Evolutionary conservation across 192 early-diverging fungal genomes (phyloP), one percentile per base, ranked within the genome.

Genomic region (Oehlia diaphana): DNA sequence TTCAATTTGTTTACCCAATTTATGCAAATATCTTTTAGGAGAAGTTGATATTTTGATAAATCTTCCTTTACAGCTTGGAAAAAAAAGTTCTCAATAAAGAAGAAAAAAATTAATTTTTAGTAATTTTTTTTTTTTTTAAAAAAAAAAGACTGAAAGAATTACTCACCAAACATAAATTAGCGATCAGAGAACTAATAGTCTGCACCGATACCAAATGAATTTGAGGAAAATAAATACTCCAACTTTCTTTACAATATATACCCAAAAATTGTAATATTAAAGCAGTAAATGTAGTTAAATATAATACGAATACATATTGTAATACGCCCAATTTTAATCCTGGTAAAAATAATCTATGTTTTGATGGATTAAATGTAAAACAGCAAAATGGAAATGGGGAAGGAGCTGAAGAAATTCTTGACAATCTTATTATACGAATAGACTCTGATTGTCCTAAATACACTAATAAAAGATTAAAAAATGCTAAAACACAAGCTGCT

Each of bases 391-490:
- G 64, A 58, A 58, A 19, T 21, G 53, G 53, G 19, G 53, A 14
- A 1, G 53, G 16, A 21, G 53, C 21, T 23, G 64, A 31, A 28
- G 64, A 14, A 9, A 65, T 26, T 26, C 28, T 65, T 28, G 23
- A 28, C 2, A 31, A 28, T 65, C 4, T 31, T 65, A 65, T 65
- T 65, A 26, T 65, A 28, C 64, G n/a, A 9, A 28, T 28, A 31
- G 13, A 10, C 3, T 31, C 64, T 0, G n/a, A 23, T 28, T 9
- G 10, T 28, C 64, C 64, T 31, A 65, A 65, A 65, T 65, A 65
- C 19, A 31, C 64, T 13, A 65, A 65, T 65, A 65, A 65, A 28
- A 65, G 28, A 65, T 65, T 65, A 65, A 65, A 65, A 65, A 65
- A 65, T 65, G 64, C 13, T 28, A 31, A 12, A 26, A 65, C 19